Conservation (phyloP, 2,329 filamentous ascomycete species). For the Thelonectria rubi region DNA sequence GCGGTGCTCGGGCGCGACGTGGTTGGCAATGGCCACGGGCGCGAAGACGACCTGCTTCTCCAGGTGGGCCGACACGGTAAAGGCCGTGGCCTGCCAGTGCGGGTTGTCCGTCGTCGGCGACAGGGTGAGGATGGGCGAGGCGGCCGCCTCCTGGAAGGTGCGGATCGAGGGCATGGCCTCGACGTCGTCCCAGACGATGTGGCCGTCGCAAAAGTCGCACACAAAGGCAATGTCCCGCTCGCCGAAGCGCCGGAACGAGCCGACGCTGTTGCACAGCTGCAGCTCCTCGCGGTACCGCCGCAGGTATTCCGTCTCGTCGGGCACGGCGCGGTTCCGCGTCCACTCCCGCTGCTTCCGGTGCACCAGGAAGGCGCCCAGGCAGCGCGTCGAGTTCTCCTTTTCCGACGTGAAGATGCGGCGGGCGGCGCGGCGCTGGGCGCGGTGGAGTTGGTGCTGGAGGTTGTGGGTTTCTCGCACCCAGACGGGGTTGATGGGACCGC, state of each 20-base stretch:
- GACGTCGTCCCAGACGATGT: constrained; percentile 67
- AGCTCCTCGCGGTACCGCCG: constrained; percentile 58
- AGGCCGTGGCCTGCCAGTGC: constrained; percentile 63
- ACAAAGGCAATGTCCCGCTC: constrained; percentile 65
- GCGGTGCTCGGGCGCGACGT: constrained; percentile 58
- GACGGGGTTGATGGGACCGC: constrained; percentile 64
- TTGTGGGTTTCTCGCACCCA: constrained; percentile 63
- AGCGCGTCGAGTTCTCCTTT: constrained; percentile 58
- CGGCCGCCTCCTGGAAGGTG: constrained; percentile 43
- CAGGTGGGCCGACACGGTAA: constrained; percentile 50
- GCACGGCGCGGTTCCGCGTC: constrained; percentile 36
- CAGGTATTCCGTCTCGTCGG: constrained; percentile 47
- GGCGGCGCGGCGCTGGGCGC: constrained; percentile 66
- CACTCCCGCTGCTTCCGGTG: constrained; percentile 58
- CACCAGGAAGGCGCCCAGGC: constrained; percentile 65
- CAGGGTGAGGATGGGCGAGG: constrained; percentile 34
- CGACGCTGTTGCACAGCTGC: constrained; percentile 59
- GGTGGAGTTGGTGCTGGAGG: constrained; percentile 62
- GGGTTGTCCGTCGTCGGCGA: constrained; percentile 45
- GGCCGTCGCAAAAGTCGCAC: constrained; percentile 70
- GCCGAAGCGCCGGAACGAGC: constrained; percentile 65
- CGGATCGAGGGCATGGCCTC: constrained; percentile 60
- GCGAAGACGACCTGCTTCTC: constrained; percentile 65
- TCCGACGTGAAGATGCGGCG: constrained; percentile 63
- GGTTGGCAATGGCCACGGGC: constrained; percentile 66